Evolutionary conservation across 1,284 basidiomycete genomes (phyloP).

Genomic region (Ceratorhiza oryzae-sativae): DNA sequence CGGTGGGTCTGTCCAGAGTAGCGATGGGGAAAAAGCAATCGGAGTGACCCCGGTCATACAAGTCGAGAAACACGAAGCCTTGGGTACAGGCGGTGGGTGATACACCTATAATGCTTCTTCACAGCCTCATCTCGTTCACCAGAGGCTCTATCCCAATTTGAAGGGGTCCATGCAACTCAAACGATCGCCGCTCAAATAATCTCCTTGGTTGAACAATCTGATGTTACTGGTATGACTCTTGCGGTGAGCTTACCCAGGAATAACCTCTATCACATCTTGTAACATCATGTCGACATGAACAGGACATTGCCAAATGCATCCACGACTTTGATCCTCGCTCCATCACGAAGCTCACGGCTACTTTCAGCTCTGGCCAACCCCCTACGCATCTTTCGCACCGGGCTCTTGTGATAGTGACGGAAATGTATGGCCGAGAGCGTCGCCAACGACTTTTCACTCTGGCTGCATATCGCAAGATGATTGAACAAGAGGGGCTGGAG

Average conservation of each 20-base stretch:
- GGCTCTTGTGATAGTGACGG: constrained; percentile 69
- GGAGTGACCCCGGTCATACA: neutral
- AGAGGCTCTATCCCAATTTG: neutral
- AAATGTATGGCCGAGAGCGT: constrained; percentile 79
- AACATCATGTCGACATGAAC: neutral
- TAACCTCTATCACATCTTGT: constrained; percentile 17
- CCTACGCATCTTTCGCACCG: constrained; percentile 75
- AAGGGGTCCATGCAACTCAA: constrained; percentile 11
- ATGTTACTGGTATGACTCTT: constrained; percentile 70
- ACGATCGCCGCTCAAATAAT: constrained; percentile 64
- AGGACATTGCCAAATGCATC: constrained; percentile 73
- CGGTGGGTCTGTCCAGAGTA: neutral
- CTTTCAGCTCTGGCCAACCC: constrained; percentile 67
- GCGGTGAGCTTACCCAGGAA: constrained; percentile 56
- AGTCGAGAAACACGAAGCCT: neutral
- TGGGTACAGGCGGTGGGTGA: neutral
- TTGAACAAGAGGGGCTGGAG: constrained; percentile 22
- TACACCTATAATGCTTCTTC: neutral
- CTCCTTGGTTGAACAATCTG: constrained; percentile 70
- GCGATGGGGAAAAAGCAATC: neutral
- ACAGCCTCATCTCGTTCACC: neutral
- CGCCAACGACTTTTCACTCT: constrained; percentile 79
- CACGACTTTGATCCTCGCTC: constrained; percentile 78
- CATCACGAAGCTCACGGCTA: constrained; percentile 74
- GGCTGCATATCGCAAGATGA: constrained; percentile 45